A percentile compares a stretch with the other conserved stretches of the same genome.
These are phyloP conservation scores for Wickerhamomyces sp. DNA, from an alignment of 1,139 yeast species.

Conservation along the genomic window DNA sequence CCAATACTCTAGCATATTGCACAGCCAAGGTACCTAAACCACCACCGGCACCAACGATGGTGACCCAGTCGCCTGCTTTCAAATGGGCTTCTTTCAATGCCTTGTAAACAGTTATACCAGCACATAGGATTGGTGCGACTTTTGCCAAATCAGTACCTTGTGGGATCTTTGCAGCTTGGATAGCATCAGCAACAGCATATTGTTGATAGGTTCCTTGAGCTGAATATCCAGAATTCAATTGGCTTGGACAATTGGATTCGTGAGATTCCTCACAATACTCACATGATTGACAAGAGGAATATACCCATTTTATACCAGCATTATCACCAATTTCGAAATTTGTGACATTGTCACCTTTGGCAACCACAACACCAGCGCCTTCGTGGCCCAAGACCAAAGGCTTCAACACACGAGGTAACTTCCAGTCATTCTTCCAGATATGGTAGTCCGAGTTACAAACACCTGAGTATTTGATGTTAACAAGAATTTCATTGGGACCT, in stretches of 20 bases:
- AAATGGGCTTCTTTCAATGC: constrained; percentile 13
- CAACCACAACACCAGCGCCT: constrained; percentile 68
- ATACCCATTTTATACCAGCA: constrained; percentile 64
- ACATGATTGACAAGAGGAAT: constrained; percentile 55
- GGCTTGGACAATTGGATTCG: constrained; percentile 54
- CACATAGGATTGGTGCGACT: constrained; percentile 56
- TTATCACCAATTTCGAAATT: constrained; percentile 58
- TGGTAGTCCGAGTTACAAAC: constrained; percentile 50
- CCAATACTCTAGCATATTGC: constrained; percentile 64
- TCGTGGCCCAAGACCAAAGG: constrained; percentile 60
- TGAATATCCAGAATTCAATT: constrained; percentile 60
- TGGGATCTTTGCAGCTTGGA: constrained; percentile 60
- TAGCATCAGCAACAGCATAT: constrained; percentile 62
- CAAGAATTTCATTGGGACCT: constrained; percentile 40
- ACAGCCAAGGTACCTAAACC: constrained; percentile 63
- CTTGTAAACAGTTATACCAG: constrained; percentile 15
- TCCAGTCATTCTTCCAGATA: constrained; percentile 51
- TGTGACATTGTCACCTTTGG: constrained; percentile 48
- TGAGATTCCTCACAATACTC: constrained; percentile 50
- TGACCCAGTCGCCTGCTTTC: constrained; percentile 59
- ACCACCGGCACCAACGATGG: constrained; percentile 65
- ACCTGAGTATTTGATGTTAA: constrained; percentile 45
- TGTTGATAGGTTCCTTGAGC: constrained; percentile 67
- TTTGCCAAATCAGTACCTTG: constrained; percentile 50
- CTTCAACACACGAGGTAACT: constrained; percentile 36